These are phyloP conservation scores for Brassica incana DNA, from an alignment of 345 rosid genomes.

Conservation along the genomic window DNA sequence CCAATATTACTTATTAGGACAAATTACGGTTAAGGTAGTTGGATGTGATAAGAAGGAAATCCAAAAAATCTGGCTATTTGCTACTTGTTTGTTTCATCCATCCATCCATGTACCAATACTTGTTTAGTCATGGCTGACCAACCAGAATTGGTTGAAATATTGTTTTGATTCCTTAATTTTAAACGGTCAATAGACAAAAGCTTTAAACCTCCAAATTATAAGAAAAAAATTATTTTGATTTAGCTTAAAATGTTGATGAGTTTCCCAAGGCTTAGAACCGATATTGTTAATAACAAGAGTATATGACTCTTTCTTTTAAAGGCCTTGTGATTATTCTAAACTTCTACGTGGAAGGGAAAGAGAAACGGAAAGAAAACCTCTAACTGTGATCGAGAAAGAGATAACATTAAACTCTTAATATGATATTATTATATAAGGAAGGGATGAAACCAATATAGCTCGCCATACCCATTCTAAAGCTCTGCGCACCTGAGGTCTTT, in stretches of 20 bases:
- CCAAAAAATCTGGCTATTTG: background rate
- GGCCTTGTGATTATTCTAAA: background rate
- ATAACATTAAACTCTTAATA: background rate
- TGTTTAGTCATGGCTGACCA: background rate
- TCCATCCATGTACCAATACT: background rate
- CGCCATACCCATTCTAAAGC: constrained; percentile 22
- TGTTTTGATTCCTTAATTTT: background rate
- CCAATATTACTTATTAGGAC: background rate
- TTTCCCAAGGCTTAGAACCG: background rate
- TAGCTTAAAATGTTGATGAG: background rate
- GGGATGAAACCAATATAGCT: constrained; percentile 22
- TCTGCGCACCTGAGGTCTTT: constrained; percentile 30
- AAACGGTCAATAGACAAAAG: background rate
- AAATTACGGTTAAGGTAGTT: background rate
- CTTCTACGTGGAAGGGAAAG: background rate
- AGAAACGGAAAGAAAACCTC: background rate
- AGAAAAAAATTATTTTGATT: background rate
- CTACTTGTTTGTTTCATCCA: background rate
- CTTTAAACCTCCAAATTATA: background rate
- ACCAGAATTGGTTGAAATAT: background rate
- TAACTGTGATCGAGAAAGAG: background rate
- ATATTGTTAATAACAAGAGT: background rate
- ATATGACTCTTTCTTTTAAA: background rate
- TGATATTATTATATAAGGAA: constrained; percentile 10
- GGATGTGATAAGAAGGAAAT: background rate